Base-by-base conservation (phyloP, 2,329 filamentous ascomycete genomes). In the Epichloe scottii region DNA sequence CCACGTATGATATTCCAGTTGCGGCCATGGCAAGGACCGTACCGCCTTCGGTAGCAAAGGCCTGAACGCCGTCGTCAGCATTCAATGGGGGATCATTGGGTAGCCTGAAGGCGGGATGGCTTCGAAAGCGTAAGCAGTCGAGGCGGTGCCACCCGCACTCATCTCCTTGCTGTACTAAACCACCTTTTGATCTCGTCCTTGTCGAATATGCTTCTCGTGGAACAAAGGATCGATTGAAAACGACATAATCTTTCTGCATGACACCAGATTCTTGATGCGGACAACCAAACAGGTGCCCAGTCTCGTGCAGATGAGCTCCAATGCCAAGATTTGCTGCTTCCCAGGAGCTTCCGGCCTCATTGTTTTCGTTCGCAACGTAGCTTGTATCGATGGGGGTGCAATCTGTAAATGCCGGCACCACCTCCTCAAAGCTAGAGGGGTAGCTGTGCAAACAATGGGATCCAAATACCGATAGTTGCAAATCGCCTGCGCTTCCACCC, bases 271-370 rank as follows among this genome's bases (percentile, higher is more conserved):
- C 88, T 63, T 94, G 89, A 63, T 94, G 87, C 10, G 89, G 88
- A 57, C 88, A 94, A 47, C 91, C 91, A 58, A 97, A 86, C 21
- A 95, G 68, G 68, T 95, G 91, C 3, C 91, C 91, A 0, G 85
- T 85, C 67, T 96, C 89, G 66, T 95, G 91, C 46, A 97, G 68
- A 66, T 97, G 91, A 10, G 89, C 90, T 7, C 91, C 91, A 56
- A 97, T 94, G 33, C 90, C 90, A 54, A 95, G 85, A 59, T 91
- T 95, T 26, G 88, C 89, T n/a, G 89, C 83, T 65, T 97, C 91
- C 91, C 91, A 97, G 45, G 83, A 93, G 63, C 87, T 95, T 23
- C 90, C 90, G 6, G 84, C 84, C 57, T 95, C 87, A 58, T 86
- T 85, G 65, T 82, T 88, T 63, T 95, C 88, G 60, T 96, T 95